A percentile compares a stretch with the other conserved stretches of the same genome.
Evolutionary conservation across 2,329 filamentous ascomycete species (phyloP).

Genomic region (Alternaria sp.): DNA sequence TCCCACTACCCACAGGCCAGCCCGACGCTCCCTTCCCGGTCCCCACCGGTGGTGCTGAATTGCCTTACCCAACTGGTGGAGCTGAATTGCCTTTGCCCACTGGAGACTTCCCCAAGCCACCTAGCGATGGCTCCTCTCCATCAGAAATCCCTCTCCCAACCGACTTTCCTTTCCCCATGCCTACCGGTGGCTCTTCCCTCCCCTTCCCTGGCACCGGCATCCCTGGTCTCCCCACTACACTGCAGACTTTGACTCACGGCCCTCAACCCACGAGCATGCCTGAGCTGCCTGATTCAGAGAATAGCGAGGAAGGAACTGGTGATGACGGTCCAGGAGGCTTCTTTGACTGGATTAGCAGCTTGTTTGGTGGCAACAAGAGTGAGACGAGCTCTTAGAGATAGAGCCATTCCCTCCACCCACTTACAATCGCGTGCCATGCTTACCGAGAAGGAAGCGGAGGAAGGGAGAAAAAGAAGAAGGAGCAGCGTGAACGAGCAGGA

Average conservation of each 20-base stretch:
- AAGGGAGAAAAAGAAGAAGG: neutral
- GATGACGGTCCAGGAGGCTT: conserved; percentile 16
- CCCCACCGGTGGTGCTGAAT: neutral
- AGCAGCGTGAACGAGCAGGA: neutral
- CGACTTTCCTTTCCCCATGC: conserved; percentile 10
- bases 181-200: conserved; percentile 15
- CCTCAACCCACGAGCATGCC: conserved; percentile 23
- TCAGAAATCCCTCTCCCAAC: conserved; percentile 8
- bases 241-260: conserved; percentile 26
- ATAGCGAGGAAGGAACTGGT: neutral
- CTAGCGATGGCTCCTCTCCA: neutral
- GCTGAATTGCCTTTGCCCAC: conserved; percentile 5
- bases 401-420: neutral
- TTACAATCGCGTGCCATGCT: no score
- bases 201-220: conserved; percentile 9
- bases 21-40: neutral
- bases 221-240: conserved; percentile 14
- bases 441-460: neutral
- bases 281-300: conserved; percentile 5
- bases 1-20: neutral
- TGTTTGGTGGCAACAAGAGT: conserved; percentile 17
- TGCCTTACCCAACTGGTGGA: conserved; percentile 1
- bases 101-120: conserved; percentile 9
- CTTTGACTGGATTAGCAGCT: conserved; percentile 16
- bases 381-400: neutral